Percentiles rank a stretch among this genome's conserved stretches.
Conservation (phyloP, 306 rosid genomes). For the Cucurbita pepo region DNA sequence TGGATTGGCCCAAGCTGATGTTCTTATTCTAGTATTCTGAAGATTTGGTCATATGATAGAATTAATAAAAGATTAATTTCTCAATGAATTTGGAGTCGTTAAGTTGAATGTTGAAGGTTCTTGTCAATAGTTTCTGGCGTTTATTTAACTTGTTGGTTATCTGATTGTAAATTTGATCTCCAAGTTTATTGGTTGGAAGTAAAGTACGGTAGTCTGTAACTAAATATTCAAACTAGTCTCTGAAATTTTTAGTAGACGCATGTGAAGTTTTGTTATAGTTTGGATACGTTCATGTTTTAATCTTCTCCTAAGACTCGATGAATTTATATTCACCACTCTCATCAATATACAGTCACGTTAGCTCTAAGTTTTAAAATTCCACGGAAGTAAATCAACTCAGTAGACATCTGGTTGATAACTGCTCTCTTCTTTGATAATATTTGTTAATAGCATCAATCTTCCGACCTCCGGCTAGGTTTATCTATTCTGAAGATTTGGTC, state of each 20-base stretch:
- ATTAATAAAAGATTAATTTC: neutral
- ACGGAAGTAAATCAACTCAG: neutral
- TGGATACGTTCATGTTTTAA: neutral
- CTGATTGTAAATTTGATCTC: neutral
- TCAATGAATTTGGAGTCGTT: neutral
- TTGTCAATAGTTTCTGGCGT: neutral
- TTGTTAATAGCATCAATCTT: neutral
- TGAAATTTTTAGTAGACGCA: neutral
- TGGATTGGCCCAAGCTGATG: neutral
- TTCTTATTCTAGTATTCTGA: neutral
- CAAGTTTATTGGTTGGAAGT: neutral
- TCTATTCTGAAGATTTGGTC: neutral
- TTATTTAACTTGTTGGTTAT: neutral
- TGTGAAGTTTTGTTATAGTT: neutral
- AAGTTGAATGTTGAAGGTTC: neutral
- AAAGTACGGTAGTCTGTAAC: neutral
- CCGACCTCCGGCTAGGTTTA: neutral
- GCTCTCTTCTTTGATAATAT: neutral
- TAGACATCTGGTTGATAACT: neutral
- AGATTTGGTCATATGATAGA: neutral
- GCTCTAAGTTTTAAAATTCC: neutral
- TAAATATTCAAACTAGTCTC: neutral
- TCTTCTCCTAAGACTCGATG: neutral
- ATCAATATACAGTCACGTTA: neutral
- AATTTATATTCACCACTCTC: neutral